Conservation (phyloP, 2,329 filamentous ascomycete species). For the Emericellopsis atlantica region DNA sequence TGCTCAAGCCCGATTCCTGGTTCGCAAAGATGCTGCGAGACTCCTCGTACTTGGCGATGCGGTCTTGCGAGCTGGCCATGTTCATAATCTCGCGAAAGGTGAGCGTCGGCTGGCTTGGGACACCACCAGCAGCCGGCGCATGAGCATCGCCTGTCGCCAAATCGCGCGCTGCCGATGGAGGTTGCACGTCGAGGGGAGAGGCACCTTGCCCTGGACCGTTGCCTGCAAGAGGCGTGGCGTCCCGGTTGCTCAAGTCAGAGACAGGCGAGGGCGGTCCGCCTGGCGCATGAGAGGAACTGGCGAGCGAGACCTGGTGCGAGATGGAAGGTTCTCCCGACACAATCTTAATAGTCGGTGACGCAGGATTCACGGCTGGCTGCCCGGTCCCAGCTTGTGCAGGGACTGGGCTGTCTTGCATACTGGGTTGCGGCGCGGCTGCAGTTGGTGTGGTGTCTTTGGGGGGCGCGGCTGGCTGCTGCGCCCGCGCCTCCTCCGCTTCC, state of each 20-base stretch:
- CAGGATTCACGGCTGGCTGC: background rate
- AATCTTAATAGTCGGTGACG: constrained; percentile 1
- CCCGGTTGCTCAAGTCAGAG: constrained; percentile 20
- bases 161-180: too few relatives aligned
- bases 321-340: constrained; percentile 3
- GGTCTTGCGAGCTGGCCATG: constrained; percentile 50
- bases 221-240: background rate
- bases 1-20: constrained; percentile 62
- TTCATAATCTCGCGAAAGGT: constrained; percentile 69
- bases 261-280: constrained; percentile 29
- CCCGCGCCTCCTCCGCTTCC: constrained; percentile 15
- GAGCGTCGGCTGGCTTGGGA: constrained; percentile 22
- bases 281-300: constrained; percentile 8
- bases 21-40: constrained; percentile 58
- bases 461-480: constrained; percentile 3
- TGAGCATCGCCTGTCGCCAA: background rate
- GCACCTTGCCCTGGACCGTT: background rate
- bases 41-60: constrained; percentile 62
- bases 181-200: too few relatives aligned
- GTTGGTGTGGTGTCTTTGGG: background rate
- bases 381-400: constrained; percentile 2
- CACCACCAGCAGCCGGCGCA: constrained; percentile 1
- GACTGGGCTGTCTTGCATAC: background rate
- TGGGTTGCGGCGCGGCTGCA: background rate
- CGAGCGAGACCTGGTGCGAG: constrained; percentile 22